Evolutionary conservation across 306 rosid species (phyloP), one percentile per base, ranked within the genome.

Genomic region (Cicer chorassanicum): DNA sequence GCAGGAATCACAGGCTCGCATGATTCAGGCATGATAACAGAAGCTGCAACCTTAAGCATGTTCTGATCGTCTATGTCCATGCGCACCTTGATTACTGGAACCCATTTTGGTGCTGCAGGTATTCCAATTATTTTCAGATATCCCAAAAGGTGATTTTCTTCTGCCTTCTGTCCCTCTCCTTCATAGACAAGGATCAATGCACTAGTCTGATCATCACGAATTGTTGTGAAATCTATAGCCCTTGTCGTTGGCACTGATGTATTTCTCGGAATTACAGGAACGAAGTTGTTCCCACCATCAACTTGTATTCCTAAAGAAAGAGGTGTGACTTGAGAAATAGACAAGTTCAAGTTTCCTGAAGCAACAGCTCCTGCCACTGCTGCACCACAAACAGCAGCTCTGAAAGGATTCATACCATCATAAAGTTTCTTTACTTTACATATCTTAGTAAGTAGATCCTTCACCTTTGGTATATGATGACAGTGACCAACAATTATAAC

Each of bases 331-430:
- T 90, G 98, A 81, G 91, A 90, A 55, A 91, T 89, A 36, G 89
- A 75, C 77, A 93, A 78, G 80, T 93, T 96, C 72, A 91, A 83
- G 72, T 56, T 86, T 48, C 97, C 97, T 2, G 92, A 87, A 34
- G 97, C 97, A 14, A 91, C 82, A 5, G 93, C 93, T 77, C 96
- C 97, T 85, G 91, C 93, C 54, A 91, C 75, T 34, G 98, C 93
- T 6, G 98, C 97, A 41, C 98, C 96, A 40, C 80, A 72, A 51
- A 93, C 93, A 1, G 96, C 89, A 74, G 93, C 97, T 79, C 91
- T 96, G 57, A 93, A 55, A 1, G 93, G 93, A 74, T 91, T 79
- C 78, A 90, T 77, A 40, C 85, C 92, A 69, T 85, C 72, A 72
- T 93, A 87, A 70, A 85, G 85, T 82, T 81, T 85, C 56, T 74